phyloP scores from a whole-genome alignment of 2,329 filamentous ascomycete species.

The Plectosphaerella cucumerina region DNA sequence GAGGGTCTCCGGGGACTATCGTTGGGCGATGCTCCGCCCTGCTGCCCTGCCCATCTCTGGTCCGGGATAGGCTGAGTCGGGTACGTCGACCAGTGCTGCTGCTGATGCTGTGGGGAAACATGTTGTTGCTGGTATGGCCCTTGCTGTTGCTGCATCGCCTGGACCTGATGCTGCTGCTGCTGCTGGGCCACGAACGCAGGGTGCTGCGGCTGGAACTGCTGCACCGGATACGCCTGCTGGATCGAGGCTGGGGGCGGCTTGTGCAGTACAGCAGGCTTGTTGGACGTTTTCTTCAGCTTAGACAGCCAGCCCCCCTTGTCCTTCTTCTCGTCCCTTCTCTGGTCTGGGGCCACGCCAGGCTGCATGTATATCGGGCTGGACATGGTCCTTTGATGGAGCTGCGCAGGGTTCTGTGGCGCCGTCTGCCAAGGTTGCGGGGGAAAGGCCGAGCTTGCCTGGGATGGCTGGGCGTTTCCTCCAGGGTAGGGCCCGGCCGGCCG shows the following conservation, averaged over 20 bases:
- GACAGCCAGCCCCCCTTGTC: slow-evolving; percentile 13
- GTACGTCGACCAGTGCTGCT: slow-evolving; percentile 9
- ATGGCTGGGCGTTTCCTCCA: not conserved
- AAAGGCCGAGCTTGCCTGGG: not conserved
- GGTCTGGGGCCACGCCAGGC: not conserved
- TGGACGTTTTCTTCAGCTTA: slow-evolving; percentile 9
- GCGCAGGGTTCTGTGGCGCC: not conserved
- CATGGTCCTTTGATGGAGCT: not conserved
- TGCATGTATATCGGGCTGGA: not conserved
- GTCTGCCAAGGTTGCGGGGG: not conserved
- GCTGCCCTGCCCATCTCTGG: too few relatives aligned
- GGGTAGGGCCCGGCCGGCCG: not conserved
- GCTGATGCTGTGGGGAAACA: slow-evolving; percentile 15
- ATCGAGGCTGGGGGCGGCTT: slow-evolving; percentile 2
- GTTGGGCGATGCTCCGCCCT: too few relatives aligned
- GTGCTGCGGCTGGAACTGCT: too few relatives aligned
- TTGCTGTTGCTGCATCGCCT: too few relatives aligned
- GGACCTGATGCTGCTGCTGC: not conserved
- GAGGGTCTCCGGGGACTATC: too few relatives aligned
- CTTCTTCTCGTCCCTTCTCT: slow-evolving; percentile 2
- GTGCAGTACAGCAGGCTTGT: slow-evolving; percentile 6
- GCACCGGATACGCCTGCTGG: not conserved
- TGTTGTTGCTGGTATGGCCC: slow-evolving; percentile 17
- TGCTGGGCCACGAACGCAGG: too few relatives aligned
- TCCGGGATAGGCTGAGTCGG: too few relatives aligned